Base-by-base conservation (phyloP, 352 stramenopile species). In the Plasmopara viticola region DNA sequence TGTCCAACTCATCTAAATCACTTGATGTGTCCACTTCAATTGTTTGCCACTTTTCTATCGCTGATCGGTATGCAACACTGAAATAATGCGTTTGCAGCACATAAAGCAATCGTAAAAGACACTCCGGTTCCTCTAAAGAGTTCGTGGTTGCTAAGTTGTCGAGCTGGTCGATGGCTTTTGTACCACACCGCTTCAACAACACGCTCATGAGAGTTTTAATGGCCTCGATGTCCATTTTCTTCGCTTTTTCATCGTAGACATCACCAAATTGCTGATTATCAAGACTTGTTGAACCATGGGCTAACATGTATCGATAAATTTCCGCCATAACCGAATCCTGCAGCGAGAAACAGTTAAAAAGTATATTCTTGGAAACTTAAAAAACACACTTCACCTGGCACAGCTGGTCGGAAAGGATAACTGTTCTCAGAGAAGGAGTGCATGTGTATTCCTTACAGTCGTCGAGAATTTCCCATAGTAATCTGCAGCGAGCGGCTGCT, bases 81-180 rank as follows among this genome's bases (percentile, higher is more conserved):
- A 78, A 63, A 37, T 74, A 54, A 56, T 84, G 66, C 5, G 58
- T 63, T 46, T 84, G 73, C 0, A 78, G 25, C 9, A 70, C 60
- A 28, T 65, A 53, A 2, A 84, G 55, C 35, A 78, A 37, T 33
- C 47, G 42, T 28, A 78, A 30, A 44, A 74, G 64, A n/a, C 61
- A 68, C 48, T 69, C 56, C 8, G 60, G 45, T 30, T 49, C 33
- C 9, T 47, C 51, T 7, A 18, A 45, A 37, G 57, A 66, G 44
- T 64, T 49, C 0, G 35, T 33, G 31, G 55, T 58, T 13, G 53
- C 15, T 20, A 66, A 53, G 33, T 70, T 44, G 8, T 55, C 53
- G 10, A 70, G 53, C 20, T 64, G 44, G 6, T 47, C 54, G 25
- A 56, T 52, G 20, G 62, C 62, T 43, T 64, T 41, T 18, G 30